Evolutionary conservation across 768 basidiomycete species (phyloP), one percentile per base, ranked within the genome.

Genomic region (Podaxis sp.): DNA sequence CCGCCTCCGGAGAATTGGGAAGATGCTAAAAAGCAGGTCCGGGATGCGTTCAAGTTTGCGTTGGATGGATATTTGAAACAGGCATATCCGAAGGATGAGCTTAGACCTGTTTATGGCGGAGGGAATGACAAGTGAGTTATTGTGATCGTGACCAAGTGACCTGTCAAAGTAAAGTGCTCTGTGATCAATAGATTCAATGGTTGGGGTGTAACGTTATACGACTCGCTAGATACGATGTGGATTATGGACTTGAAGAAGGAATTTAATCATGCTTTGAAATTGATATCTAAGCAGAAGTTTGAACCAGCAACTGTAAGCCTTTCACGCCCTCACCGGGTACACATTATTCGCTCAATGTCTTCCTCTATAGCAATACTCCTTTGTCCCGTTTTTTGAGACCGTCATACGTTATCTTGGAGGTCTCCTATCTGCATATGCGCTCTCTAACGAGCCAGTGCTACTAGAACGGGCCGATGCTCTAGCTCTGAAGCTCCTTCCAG

Each of bases 171-270:
- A 20, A 33, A 36, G 11, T 26, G 60, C 61, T 36, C 44, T 64
- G 22, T 38, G 38, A 36, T 40, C 41, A 36, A 17, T 36, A 76
- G 78, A 58, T 77, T 75, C 62, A 79, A 79, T 58, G 77, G 76
- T n/a, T 80, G 89, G 84, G 79, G 64, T 11, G 79, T 90, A 12
- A 86, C 88, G 4, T 74, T 93, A 50, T 78, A 92, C 56, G 94
- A 95, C 67, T 84, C 89, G 0, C 77, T 95, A 41, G 91, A 93
- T 68, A 90, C 91, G 1, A 85, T 96, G 79, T 84, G 87, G 77
- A 80, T 95, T 48, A 88, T 94, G 86, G 91, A 83, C 5, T 76
- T 94, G n/a, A 74, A 83, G 26, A 80, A 86, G 0, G 85, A 93
- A 66, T 93, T 91, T 67, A 70, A 80, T 40, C 76, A 83, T 1